Conservation (phyloP, 192 early-diverging fungal genomes). For the Backusella australiensis region DNA sequence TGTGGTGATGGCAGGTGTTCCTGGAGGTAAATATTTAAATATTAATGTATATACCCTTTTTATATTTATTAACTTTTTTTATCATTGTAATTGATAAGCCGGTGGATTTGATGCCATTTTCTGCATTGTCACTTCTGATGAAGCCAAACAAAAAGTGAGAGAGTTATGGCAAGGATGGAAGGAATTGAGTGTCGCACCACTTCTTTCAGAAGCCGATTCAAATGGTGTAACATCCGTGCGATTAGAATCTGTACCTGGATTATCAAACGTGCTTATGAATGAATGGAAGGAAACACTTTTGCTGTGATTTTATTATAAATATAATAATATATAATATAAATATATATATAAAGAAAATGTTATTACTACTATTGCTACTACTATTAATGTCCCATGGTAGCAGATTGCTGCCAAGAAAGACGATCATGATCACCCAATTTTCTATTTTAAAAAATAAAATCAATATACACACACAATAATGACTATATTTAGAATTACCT, state of each 20-base stretch:
- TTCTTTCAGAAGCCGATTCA: slow-evolving; percentile 68
- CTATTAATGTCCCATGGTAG: neutral
- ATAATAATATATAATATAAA: neutral
- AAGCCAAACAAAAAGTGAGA: slow-evolving; percentile 49
- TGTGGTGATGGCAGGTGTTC: slow-evolving; percentile 90
- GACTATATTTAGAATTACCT: slow-evolving; percentile 44
- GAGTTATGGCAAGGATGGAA: slow-evolving; percentile 66
- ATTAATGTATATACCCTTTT: too few relatives aligned
- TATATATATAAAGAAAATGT: neutral
- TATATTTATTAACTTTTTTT: neutral
- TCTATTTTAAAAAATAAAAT: slow-evolving; percentile 36
- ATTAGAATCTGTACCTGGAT: slow-evolving; percentile 23
- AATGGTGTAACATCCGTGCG: slow-evolving; percentile 48
- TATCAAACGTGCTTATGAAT: neutral
- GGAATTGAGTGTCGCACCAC: slow-evolving; percentile 79
- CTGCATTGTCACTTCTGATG: slow-evolving; percentile 67
- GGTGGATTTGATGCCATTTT: slow-evolving; percentile 99
- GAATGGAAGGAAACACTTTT: neutral
- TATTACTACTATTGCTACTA: neutral
- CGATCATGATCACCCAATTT: slow-evolving; percentile 97
- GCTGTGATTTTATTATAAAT: neutral
- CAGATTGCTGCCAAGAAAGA: slow-evolving; percentile 79
- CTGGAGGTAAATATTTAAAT: slow-evolving; percentile 64
- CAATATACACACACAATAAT: neutral
- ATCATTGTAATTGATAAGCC: slow-evolving; percentile 49